Evolutionary conservation across 192 early-diverging fungal species (phyloP), one percentile per base, ranked within the genome.

Genomic region (Rhizophagus clarus): DNA sequence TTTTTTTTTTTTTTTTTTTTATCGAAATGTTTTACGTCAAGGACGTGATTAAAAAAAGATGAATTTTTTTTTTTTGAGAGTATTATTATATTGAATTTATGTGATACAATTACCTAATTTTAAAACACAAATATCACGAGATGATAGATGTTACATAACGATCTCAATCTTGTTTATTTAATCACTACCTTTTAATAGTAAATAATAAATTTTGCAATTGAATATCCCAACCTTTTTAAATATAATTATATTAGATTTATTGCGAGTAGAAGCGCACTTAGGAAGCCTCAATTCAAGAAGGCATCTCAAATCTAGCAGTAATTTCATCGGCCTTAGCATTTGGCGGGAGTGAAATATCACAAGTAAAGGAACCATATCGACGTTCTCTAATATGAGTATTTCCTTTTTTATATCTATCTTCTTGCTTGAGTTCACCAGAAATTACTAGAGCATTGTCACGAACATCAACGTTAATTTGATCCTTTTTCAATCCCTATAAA

Each of bases 261-360:
- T 45, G 42, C 42, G 11, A 45, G 11, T 45, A 2, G 42, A 11
- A 56, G 20, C 42, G 42, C 11, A 12, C 82, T 91, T 91, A 6
- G 83, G 84, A 49, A 90, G 37, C 49, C 29, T 61, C 9, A 92
- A 60, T 77, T 87, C 81, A 32, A 92, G 80, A 22, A 92, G 82
- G 11, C 91, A 91, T 78, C 6, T 91, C 73, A 67, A 87, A 84
- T 45, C 82, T 89, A 74, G 91, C 90, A 51, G 79, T 47, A 32
- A 90, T 87, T 14, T 85, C 82, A 8, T 88, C 85, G 11, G 73
- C 61, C 20, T 88, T 84, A 47, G 86, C 84, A 73, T 84, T 84
- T 3, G 73, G 45, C 2, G 91, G 89, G 24, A 92, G 82, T 26
- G 83, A 75, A 71, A 92, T 78, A 34, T 64, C 76, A 31, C 89